Base-by-base conservation (phyloP, 768 basidiomycete genomes). In the Leccinum ochraceum region DNA sequence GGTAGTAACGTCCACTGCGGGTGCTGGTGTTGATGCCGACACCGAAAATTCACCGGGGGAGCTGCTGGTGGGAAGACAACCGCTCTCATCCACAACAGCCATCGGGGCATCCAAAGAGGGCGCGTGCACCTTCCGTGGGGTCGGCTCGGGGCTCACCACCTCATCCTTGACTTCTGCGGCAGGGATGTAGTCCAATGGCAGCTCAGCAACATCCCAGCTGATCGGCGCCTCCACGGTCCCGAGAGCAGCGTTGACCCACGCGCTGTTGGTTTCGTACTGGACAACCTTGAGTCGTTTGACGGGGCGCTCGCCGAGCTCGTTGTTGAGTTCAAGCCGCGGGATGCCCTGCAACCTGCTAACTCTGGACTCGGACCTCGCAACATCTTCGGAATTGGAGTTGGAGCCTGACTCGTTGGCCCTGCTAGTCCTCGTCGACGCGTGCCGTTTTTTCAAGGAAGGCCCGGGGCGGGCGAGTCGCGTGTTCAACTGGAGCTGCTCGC, bases 201-300 rank as follows among this genome's bases (percentile, higher is more conserved):
- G 3, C 52, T 63, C 63, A 4, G 48, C 59, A 36, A 14, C 13
- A 14, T 60, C 59, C 69, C 68, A 70, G 56, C 49, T 22, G 39
- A 72, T 50, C 3, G 68, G 60, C 3, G 71, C 72, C 4, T 61
- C 10, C 4, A 56, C 56, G 0, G 72, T 73, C 50, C 61, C 72
- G 6, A 73, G 68, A 1, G 70, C 66, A 3, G 60, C 60, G 17
- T 73, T 72, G 26, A 73, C 53, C 6, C 56, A 32, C 4, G 26
- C 58, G 6, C 60, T 2, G 20, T 68, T 66, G 2, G 62, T 28
- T 20, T 74, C 68, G 22, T 73, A 73, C 17, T 30, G 50, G 48
- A 73, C 59, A 1, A 58, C n/a, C 28, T 62, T 74, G 53, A 63
- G 32, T 17, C 62, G 67, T 55, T 66, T 73, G 26, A 56, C 32